Conservation (phyloP, 805 yeast genomes). For the Kodamaea lidongshanica region DNA sequence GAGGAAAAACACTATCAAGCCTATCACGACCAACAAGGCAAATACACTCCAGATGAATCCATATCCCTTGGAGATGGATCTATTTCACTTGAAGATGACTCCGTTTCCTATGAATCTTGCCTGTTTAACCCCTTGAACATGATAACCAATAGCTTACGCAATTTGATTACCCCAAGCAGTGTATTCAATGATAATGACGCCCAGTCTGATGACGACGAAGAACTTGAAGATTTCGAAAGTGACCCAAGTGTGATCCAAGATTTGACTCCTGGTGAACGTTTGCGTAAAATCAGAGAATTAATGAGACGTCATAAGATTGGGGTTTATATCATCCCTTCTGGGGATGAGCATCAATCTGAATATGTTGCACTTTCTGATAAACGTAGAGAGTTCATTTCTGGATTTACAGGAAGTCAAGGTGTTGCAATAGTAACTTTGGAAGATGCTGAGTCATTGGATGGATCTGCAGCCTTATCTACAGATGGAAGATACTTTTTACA, state of each 20-base stretch:
- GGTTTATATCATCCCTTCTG: slow-evolving; percentile 75
- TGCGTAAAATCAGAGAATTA: slow-evolving; percentile 51
- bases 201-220: slow-evolving; percentile 15
- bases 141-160: too few species aligned
- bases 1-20: too few species aligned
- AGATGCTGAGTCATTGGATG: slow-evolving; percentile 40
- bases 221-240: slow-evolving; percentile 24
- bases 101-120: too few species aligned
- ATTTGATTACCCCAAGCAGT: too few species aligned
- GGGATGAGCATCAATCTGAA: slow-evolving; percentile 92
- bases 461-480: slow-evolving; percentile 77
- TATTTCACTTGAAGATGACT: too few species aligned
- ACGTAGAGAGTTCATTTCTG: slow-evolving; percentile 76
- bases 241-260: slow-evolving; percentile 4
- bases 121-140: too few species aligned
- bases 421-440: slow-evolving; percentile 69
- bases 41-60: too few species aligned
- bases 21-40: too few species aligned
- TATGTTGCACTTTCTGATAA: slow-evolving; percentile 78
- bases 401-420: slow-evolving; percentile 92
- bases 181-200: slow-evolving; percentile 12
- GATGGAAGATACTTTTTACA: slow-evolving; percentile 95
- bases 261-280: slow-evolving; percentile 31
- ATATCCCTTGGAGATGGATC: too few species aligned
- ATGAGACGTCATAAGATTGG: slow-evolving; percentile 63